phyloP scores from a whole-genome alignment of 2,329 filamentous ascomycete species.

The Fusarium sp. region DNA sequence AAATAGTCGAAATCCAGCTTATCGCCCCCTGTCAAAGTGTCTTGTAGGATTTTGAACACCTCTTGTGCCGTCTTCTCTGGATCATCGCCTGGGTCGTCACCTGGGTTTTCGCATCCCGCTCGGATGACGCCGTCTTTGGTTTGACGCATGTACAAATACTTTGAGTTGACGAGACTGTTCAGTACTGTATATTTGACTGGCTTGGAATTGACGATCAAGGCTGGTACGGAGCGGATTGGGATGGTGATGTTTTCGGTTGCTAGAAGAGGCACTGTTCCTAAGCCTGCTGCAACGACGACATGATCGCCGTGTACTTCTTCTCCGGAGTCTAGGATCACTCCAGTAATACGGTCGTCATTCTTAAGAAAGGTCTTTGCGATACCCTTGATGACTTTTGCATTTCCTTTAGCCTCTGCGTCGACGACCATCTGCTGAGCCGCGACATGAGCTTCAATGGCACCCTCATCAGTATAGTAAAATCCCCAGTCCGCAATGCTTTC shows the following conservation, averaged over 20 bases:
- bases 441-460: constrained; percentile 28
- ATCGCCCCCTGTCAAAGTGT: neutral
- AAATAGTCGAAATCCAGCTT: constrained; percentile 13
- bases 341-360: neutral
- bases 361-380: neutral
- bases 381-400: neutral
- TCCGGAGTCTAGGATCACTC: constrained; percentile 6
- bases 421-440: constrained; percentile 24
- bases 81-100: constrained; percentile 24
- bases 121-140: constrained; percentile 20
- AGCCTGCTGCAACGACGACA: constrained; percentile 24
- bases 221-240: constrained; percentile 7
- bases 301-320: constrained; percentile 1
- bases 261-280: constrained; percentile 17
- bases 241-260: constrained; percentile 2
- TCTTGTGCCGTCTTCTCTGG: constrained; percentile 15
- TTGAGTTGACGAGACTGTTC: constrained; percentile 20
- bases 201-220: constrained; percentile 27
- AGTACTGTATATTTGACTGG: too few relatives aligned
- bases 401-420: neutral
- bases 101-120: constrained; percentile 24
- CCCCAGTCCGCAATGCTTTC: constrained; percentile 6
- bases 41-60: constrained; percentile 9
- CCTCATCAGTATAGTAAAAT: constrained; percentile 18
- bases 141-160: constrained; percentile 24